Percentiles rank a stretch among this genome's conserved stretches.
These are phyloP conservation scores for Miscanthus lutarioriparius DNA, from an alignment of 176 grass and related monocot species.

Conservation along the genomic window DNA sequence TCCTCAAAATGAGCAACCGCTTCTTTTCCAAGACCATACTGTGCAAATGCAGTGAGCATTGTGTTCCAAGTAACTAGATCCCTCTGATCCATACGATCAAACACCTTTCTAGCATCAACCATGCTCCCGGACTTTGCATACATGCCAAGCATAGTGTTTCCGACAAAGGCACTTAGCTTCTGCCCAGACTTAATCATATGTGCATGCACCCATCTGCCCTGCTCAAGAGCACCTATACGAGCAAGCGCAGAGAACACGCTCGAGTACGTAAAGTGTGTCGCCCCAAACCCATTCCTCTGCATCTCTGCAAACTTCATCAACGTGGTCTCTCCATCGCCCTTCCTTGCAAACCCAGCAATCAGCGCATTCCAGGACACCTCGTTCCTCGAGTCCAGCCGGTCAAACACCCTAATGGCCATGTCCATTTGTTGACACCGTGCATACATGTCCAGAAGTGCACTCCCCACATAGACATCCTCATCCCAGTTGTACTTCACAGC, in stretches of 20 bases:
- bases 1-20: slow-evolving; percentile 55
- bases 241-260: slow-evolving; percentile 62
- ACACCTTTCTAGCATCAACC: slow-evolving; percentile 56
- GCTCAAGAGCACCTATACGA: slow-evolving; percentile 57
- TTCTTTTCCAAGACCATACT: slow-evolving; percentile 58
- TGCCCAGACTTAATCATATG: slow-evolving; percentile 68
- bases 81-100: slow-evolving; percentile 54
- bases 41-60: slow-evolving; percentile 64
- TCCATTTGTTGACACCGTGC: slow-evolving; percentile 48
- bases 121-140: slow-evolving; percentile 74
- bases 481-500: slow-evolving; percentile 49
- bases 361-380: slow-evolving; percentile 69
- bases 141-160: slow-evolving; percentile 71
- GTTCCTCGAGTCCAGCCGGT: slow-evolving; percentile 55
- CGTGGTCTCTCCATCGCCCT: slow-evolving; percentile 47
- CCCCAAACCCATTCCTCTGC: slow-evolving; percentile 55
- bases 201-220: slow-evolving; percentile 76
- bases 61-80: slow-evolving; percentile 77
- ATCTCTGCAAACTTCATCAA: slow-evolving; percentile 53
- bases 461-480: slow-evolving; percentile 61
- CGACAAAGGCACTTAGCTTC: slow-evolving; percentile 54
- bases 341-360: slow-evolving; percentile 62
- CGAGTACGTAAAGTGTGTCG: slow-evolving; percentile 63
- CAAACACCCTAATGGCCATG: slow-evolving; percentile 49
- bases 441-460: slow-evolving; percentile 73